phyloP scores from a whole-genome alignment of 2,329 filamentous ascomycete genomes.

The Talaromyces sp. region DNA sequence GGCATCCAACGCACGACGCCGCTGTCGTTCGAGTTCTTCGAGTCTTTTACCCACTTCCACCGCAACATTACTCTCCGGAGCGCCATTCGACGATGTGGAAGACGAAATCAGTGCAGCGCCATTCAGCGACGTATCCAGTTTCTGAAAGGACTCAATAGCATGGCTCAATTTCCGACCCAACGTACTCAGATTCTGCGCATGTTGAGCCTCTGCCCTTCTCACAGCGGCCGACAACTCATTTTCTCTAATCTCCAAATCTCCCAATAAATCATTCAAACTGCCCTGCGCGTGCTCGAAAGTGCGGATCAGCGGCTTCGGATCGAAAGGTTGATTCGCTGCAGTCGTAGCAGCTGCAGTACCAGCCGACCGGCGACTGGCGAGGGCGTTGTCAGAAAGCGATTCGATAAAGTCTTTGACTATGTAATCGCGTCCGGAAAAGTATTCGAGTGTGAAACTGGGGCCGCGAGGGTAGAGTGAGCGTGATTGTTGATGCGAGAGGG shows the following conservation, averaged over 20 bases:
- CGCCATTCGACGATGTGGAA: constrained; percentile 12
- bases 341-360: constrained; percentile 27
- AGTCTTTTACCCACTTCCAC: constrained; percentile 92
- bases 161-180: constrained; percentile 86
- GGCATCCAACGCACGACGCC: constrained; percentile 84
- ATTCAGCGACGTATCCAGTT: constrained; percentile 78
- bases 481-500: constrained; percentile 45
- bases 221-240: constrained; percentile 88
- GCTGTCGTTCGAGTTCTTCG: constrained; percentile 90
- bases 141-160: constrained; percentile 88
- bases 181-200: constrained; percentile 84
- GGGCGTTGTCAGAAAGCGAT: constrained; percentile 77
- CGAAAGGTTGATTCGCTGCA: constrained; percentile 59
- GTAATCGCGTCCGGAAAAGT: constrained; percentile 86
- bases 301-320: constrained; percentile 93
- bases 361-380: constrained; percentile 73
- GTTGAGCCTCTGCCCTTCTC: constrained; percentile 83
- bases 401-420: constrained; percentile 98
- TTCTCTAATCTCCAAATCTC: constrained; percentile 84
- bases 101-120: constrained; percentile 44
- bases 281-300: constrained; percentile 74
- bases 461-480: constrained; percentile 72
- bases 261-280: constrained; percentile 53
- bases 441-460: constrained; percentile 81
- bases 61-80: constrained; percentile 63